Evolutionary conservation across 495 filamentous ascomycete species (phyloP).

Genomic region (Penicillium crystallinum): DNA sequence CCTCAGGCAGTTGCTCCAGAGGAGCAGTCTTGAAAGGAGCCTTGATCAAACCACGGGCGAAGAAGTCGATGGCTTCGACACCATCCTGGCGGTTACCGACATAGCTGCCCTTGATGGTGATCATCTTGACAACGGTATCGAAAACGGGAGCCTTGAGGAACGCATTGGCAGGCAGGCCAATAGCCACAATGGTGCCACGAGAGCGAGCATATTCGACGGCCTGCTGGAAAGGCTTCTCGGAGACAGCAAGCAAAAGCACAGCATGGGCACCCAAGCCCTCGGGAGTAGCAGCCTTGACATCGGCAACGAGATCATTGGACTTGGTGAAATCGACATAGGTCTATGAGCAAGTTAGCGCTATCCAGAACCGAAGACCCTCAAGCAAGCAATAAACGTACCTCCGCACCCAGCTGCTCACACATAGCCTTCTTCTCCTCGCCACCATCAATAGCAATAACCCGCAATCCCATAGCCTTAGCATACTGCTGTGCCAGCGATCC

Average conservation of each 20-base stretch:
- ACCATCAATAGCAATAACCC: constrained; percentile 67
- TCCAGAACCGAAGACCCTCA: no score
- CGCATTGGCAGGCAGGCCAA: constrained; percentile 75
- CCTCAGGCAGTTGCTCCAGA: constrained; percentile 66
- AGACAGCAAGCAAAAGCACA: constrained; percentile 75
- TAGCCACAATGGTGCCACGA: constrained; percentile 73
- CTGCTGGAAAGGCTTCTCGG: constrained; percentile 89
- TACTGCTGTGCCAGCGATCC: constrained; percentile 80
- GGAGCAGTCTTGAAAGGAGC: constrained; percentile 78
- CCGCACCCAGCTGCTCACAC: constrained; percentile 58
- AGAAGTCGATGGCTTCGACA: constrained; percentile 84
- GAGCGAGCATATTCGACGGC: constrained; percentile 78
- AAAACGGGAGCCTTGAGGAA: constrained; percentile 77
- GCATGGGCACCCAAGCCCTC: constrained; percentile 83
- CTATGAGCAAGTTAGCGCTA: no score
- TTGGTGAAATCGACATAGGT: constrained; percentile 72
- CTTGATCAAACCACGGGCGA: constrained; percentile 70
- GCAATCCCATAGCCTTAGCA: constrained; percentile 79
- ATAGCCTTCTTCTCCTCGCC: constrained; percentile 71
- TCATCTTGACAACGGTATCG: constrained; percentile 77
- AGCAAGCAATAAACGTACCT: constrained; percentile 10
- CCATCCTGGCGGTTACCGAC: constrained; percentile 85
- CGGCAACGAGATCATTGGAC: constrained; percentile 65
- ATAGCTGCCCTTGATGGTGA: constrained; percentile 85
- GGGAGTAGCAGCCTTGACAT: constrained; percentile 68